Conservation (phyloP, 768 basidiomycete genomes). For the button mushroom (Agaricus bisporus) region DNA sequence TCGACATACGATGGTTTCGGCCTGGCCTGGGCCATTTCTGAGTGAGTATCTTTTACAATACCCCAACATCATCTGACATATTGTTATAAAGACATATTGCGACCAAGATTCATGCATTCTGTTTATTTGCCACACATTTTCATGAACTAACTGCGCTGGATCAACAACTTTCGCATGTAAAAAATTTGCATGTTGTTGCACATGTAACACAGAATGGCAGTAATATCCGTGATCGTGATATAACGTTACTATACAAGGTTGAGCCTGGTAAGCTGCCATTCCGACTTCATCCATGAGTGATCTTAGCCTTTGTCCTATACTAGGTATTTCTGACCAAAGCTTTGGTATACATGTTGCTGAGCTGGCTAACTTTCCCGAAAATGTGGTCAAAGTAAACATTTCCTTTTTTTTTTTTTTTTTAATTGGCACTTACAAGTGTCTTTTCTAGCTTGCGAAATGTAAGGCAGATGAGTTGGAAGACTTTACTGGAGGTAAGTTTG, state of each 20-base stretch:
- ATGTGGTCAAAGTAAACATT: slow-evolving; percentile 63
- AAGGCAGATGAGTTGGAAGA: slow-evolving; percentile 92
- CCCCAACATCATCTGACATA: background rate
- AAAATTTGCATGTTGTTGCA: slow-evolving; percentile 94
- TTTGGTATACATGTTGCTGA: slow-evolving; percentile 98
- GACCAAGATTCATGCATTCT: slow-evolving; percentile 86
- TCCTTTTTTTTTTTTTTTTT: background rate
- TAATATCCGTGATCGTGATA: slow-evolving; percentile 61
- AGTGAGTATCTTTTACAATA: slow-evolving; percentile 39
- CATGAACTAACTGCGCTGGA: slow-evolving; percentile 93
- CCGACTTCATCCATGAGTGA: background rate
- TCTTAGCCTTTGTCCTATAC: slow-evolving; percentile 7
- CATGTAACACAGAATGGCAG: slow-evolving; percentile 81
- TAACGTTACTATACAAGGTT: slow-evolving; percentile 92
- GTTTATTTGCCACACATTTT: slow-evolving; percentile 96
- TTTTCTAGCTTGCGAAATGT: slow-evolving; percentile 66
- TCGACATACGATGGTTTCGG: slow-evolving; percentile 98
- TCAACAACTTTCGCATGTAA: slow-evolving; percentile 80
- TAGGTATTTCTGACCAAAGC: slow-evolving; percentile 92
- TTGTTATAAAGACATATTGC: slow-evolving; percentile 72
- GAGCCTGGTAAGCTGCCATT: slow-evolving; percentile 60
- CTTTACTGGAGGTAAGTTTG: slow-evolving; percentile 41
- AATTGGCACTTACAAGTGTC: background rate
- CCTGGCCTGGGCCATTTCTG: slow-evolving; percentile 97
- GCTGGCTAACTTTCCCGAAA: slow-evolving; percentile 96